Evolutionary conservation across 2,329 filamentous ascomycete genomes (phyloP), one percentile per base, ranked within the genome.

Genomic region (Aspergillus sp.): DNA sequence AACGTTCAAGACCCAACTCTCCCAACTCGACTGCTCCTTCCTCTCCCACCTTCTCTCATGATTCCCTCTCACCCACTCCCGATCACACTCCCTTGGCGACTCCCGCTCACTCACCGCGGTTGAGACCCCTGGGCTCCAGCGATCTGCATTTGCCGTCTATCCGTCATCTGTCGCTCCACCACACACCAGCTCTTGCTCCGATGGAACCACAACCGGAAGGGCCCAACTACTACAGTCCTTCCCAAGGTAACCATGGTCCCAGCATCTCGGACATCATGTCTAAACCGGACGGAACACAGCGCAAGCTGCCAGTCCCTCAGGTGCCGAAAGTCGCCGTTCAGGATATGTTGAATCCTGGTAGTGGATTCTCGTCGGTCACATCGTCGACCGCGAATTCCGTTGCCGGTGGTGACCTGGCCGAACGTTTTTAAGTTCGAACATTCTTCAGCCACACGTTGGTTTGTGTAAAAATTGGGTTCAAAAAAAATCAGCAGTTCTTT

Each of bases 81-180:
- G 94, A 98, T 72, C 93, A 97, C 81, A 98, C 95, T n/a, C 94
- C 94, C n/a, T 87, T 98, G 58, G 94, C 93, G 27, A 99, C 94
- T 5, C 94, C 94, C 4, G 94, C 93, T 47, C 95, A 98, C 77
- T 97, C 93, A 17, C 95, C 95, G 54, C 91, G 95, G 47, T 83
- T 99, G 67, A 86, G 93, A 62, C 91, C 94, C 3, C 89, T 90
- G 71, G 86, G 84, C 58, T 81, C 84, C 63, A 83, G 82, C 66
- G 88, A 90, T 66, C 84, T 94, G 69, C 93, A 97, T 75, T 83
- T 98, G 57, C 94, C 95, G 32, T 92, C 91, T 47, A 87, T 99
- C 69, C 89, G 95, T 64, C 86, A 90, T 69, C 77, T 90, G 57
- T 87, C 86, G 32, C 79, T 91, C 17, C 84, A 87, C 67, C 85